phyloP scores from a whole-genome alignment of 2,329 filamentous ascomycete genomes.

The Colletotrichum camelliae region DNA sequence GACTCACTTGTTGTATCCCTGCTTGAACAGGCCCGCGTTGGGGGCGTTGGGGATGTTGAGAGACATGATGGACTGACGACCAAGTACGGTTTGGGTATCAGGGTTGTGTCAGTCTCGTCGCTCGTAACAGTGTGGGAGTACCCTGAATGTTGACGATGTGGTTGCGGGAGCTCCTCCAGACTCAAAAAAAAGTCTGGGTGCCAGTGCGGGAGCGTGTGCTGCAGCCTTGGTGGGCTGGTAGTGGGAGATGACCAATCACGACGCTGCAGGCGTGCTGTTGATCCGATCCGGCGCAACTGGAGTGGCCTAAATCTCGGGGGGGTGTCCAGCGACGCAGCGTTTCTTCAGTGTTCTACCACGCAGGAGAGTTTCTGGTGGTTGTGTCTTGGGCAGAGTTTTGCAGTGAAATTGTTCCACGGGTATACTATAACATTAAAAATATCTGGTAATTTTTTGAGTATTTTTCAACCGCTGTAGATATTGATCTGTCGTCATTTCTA shows the following conservation, averaged over 20 bases:
- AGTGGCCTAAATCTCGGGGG: slow-evolving; percentile 23
- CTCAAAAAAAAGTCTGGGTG: slow-evolving; percentile 26
- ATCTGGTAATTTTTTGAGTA: not conserved
- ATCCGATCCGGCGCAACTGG: slow-evolving; percentile 23
- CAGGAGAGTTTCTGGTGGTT: not conserved
- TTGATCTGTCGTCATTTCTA: too few relatives aligned
- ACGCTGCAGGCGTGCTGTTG: slow-evolving; percentile 11
- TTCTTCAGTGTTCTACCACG: not conserved
- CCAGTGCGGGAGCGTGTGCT: slow-evolving; percentile 12
- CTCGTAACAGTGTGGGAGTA: slow-evolving; percentile 11
- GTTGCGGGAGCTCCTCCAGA: slow-evolving; percentile 20
- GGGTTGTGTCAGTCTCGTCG: slow-evolving; percentile 1
- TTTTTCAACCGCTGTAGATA: not conserved
- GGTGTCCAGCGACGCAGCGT: not conserved
- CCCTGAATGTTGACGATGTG: slow-evolving; percentile 16
- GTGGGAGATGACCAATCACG: slow-evolving; percentile 21
- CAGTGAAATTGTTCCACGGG: not conserved
- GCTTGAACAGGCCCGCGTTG: slow-evolving; percentile 92
- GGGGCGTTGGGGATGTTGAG: slow-evolving; percentile 94
- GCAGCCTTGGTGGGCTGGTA: slow-evolving; percentile 21
- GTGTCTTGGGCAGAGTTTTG: not conserved
- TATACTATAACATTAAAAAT: not conserved
- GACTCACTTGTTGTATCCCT: slow-evolving; percentile 91
- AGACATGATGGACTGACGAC: slow-evolving; percentile 70
- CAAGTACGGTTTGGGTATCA: slow-evolving; percentile 2